These are phyloP conservation scores for Sporopachydermia quercuum DNA, from an alignment of 805 yeast genomes.

Conservation along the genomic window DNA sequence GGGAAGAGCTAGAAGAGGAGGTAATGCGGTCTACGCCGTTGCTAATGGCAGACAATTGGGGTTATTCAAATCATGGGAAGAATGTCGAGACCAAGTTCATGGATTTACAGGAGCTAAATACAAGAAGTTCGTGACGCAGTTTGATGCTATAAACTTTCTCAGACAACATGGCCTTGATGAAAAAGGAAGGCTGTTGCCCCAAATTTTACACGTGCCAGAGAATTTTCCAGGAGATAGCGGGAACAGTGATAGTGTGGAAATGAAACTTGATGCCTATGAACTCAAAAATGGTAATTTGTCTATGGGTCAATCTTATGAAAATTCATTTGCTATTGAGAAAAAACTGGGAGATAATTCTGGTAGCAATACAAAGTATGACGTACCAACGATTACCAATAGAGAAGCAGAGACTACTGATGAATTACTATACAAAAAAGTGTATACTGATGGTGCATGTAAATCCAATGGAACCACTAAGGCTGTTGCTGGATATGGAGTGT, in stretches of 20 bases:
- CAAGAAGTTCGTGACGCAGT: conserved; percentile 34
- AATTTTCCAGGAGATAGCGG: not conserved
- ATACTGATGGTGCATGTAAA: conserved; percentile 68
- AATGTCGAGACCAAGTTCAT: conserved; percentile 33
- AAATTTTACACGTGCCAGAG: not conserved
- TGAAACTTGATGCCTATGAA: conserved; percentile 1
- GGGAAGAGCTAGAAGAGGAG: not conserved
- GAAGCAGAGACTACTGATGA: conserved; percentile 2
- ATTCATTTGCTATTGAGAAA: not conserved
- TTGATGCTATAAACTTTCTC: conserved; percentile 37
- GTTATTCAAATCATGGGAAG: conserved; percentile 44
- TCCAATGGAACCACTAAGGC: conserved; percentile 35
- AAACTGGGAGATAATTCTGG: not conserved
- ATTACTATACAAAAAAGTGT: conserved; percentile 21
- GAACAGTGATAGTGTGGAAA: conserved; percentile 2
- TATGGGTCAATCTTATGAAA: conserved; percentile 3
- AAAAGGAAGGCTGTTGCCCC: not conserved
- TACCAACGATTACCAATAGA: not conserved
- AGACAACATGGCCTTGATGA: conserved; percentile 4
- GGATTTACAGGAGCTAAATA: conserved; percentile 43
- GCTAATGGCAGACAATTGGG: conserved; percentile 37
- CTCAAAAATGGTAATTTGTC: not conserved
- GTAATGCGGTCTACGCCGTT: conserved; percentile 1
- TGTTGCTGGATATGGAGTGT: conserved; percentile 64
- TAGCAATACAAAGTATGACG: not conserved